Percentiles rank a stretch among this genome's conserved stretches.
These are phyloP conservation scores for Monotropa hypopitys DNA, from an alignment of 179 eudicot genomes.

Conservation along the genomic window DNA sequence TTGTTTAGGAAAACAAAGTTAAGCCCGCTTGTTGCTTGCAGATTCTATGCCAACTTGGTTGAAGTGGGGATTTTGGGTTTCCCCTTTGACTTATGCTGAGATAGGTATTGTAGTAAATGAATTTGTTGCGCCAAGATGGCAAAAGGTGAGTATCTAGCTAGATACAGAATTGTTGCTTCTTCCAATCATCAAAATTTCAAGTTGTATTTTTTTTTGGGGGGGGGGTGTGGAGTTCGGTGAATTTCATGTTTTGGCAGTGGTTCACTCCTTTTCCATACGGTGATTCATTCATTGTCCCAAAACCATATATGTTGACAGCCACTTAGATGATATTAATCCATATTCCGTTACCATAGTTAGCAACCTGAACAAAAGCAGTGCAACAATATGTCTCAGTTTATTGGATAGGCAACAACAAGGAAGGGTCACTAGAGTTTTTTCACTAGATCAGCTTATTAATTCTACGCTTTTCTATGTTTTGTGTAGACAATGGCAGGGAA, in stretches of 20 bases:
- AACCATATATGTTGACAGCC: background rate
- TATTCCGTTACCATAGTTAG: background rate
- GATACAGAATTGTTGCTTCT: background rate
- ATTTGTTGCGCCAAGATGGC: conserved; percentile 77
- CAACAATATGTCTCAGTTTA: background rate
- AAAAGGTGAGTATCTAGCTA: conserved; percentile 30
- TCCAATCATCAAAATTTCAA: background rate
- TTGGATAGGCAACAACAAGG: too few relatives aligned
- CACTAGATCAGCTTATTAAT: background rate
- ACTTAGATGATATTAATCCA: background rate
- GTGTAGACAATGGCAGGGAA: conserved; percentile 33
- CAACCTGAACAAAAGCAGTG: background rate
- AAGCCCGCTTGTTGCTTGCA: conserved; percentile 19
- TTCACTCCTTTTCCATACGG: background rate
- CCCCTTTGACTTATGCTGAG: conserved; percentile 67
- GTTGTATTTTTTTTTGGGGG: background rate
- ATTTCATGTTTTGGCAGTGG: background rate
- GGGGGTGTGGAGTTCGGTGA: background rate
- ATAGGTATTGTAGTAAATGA: conserved; percentile 65
- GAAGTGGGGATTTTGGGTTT: conserved; percentile 69
- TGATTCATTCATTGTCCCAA: background rate
- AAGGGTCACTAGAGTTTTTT: background rate
- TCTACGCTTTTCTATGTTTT: conserved; percentile 7
- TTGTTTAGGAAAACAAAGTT: background rate
- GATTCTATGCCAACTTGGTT: conserved; percentile 77